phyloP scores from a whole-genome alignment of 495 filamentous ascomycete species.

The Copromyces sp. region DNA sequence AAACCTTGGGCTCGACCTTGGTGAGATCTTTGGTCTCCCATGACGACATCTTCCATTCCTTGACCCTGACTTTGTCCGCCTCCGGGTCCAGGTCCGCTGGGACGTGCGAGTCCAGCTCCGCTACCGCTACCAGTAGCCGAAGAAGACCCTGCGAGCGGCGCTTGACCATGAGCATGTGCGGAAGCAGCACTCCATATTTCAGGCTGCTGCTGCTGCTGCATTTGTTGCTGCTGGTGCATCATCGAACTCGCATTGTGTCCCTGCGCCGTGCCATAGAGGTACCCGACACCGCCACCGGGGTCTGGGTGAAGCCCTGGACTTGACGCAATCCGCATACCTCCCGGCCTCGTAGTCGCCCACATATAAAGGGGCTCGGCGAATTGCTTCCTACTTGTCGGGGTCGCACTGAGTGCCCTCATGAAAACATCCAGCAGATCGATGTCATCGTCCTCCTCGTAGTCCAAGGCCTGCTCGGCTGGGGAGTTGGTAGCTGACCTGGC shows the following conservation, averaged over 20 bases:
- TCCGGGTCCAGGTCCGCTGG: neutral
- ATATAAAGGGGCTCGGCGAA: constrained; percentile 11
- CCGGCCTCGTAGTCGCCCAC: constrained; percentile 6
- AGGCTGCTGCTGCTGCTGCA: neutral
- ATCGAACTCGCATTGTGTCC: neutral
- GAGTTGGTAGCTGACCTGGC: neutral
- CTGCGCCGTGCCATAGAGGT: neutral
- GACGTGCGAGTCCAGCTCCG: neutral
- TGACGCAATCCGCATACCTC: constrained; percentile 7
- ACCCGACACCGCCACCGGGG: neutral
- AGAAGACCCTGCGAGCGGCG: neutral
- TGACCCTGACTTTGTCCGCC: neutral
- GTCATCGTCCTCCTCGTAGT: constrained; percentile 1
- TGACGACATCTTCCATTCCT: neutral
- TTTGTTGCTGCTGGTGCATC: neutral
- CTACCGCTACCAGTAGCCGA: neutral
- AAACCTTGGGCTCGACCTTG: neutral
- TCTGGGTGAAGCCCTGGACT: neutral
- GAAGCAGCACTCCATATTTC: neutral
- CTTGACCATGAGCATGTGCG: neutral
- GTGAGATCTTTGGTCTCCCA: neutral
- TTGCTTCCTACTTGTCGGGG: constrained; percentile 8
- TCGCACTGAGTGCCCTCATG: constrained; percentile 10
- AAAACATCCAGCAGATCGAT: constrained; percentile 13
- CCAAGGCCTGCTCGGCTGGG: constrained; percentile 3